Percentiles rank a stretch among this genome's conserved stretches.
phyloP scores from a whole-genome alignment of 2,329 filamentous ascomycete genomes.

The Raffaelea albimanens region DNA sequence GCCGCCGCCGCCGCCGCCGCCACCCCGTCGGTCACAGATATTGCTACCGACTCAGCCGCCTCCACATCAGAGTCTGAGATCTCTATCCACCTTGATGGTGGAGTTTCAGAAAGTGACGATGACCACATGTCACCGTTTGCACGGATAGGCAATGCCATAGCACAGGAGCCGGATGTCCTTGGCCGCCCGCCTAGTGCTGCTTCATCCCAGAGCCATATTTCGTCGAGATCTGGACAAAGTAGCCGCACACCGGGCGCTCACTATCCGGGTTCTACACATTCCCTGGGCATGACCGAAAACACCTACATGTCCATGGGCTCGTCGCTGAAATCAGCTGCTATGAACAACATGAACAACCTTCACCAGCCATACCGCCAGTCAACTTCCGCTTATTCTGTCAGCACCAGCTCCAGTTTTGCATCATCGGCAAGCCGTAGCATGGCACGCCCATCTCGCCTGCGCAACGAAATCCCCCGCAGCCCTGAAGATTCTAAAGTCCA shows the following conservation, averaged over 20 bases:
- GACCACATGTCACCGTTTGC: constrained; percentile 68
- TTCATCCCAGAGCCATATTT: constrained; percentile 54
- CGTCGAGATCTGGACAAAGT: constrained; percentile 38
- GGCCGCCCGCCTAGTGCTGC: constrained; percentile 59
- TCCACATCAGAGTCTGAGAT: constrained; percentile 46
- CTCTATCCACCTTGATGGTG: constrained; percentile 46
- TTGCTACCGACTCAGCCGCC: constrained; percentile 16
- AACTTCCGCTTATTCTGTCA: constrained; percentile 41
- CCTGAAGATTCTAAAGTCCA: constrained; percentile 62
- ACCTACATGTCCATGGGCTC: constrained; percentile 62
- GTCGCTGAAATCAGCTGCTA: constrained; percentile 33
- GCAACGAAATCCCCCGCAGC: constrained; percentile 71
- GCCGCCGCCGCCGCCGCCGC: constrained; percentile 6
- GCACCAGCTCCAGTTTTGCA: constrained; percentile 29
- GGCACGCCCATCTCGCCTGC: constrained; percentile 53
- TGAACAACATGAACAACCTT: constrained; percentile 12
- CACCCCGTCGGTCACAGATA: constrained; percentile 18
- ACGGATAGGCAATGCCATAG: constrained; percentile 59
- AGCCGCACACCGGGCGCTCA: constrained; percentile 43
- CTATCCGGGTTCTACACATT: constrained; percentile 32
- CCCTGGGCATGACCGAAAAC: constrained; percentile 46
- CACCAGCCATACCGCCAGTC: constrained; percentile 21
- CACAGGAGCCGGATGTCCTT: constrained; percentile 52
- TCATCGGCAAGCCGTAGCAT: too few relatives aligned
- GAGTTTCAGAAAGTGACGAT: constrained; percentile 65